Conservation (phyloP, 2,329 filamentous ascomycete species). For the Aureobasidium sp. region DNA sequence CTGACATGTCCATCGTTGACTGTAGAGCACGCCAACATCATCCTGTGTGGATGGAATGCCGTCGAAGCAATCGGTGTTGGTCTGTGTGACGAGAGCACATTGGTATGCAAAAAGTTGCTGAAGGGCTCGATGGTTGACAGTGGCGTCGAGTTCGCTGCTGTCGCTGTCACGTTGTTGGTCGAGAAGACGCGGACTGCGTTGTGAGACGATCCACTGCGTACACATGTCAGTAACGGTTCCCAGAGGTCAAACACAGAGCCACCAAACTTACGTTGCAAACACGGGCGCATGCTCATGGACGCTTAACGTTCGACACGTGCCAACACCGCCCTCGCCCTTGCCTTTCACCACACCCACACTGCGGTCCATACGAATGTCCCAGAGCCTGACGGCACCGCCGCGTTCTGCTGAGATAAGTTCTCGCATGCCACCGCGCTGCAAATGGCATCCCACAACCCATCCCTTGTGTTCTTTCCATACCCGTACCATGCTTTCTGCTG, state of each 20-base stretch:
- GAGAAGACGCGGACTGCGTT: slow-evolving; percentile 17
- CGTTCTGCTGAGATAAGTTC: slow-evolving; percentile 85
- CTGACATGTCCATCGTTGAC: slow-evolving; percentile 86
- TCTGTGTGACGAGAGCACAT: slow-evolving; percentile 44
- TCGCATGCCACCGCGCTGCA: slow-evolving; percentile 88
- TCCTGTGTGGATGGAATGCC: slow-evolving; percentile 89
- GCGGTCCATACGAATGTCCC: slow-evolving; percentile 81
- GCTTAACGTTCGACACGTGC: slow-evolving; percentile 74
- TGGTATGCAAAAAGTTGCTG: slow-evolving; percentile 46
- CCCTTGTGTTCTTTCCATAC: slow-evolving; percentile 95
- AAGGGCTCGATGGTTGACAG: slow-evolving; percentile 84
- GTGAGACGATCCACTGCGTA: slow-evolving; percentile 15
- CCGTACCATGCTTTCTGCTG: slow-evolving; percentile 85
- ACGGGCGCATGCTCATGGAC: slow-evolving; percentile 96
- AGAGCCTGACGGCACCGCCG: slow-evolving; percentile 88
- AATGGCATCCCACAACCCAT: slow-evolving; percentile 93
- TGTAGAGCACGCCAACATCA: slow-evolving; percentile 80
- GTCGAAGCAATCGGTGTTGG: slow-evolving; percentile 77
- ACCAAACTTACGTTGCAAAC: slow-evolving; percentile 57
- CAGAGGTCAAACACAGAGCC: not conserved
- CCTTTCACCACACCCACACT: slow-evolving; percentile 61
- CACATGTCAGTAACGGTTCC: not conserved
- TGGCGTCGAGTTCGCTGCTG: slow-evolving; percentile 30
- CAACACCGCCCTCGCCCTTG: slow-evolving; percentile 43
- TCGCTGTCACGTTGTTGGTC: slow-evolving; percentile 13